Evolutionary conservation across 1,284 basidiomycete genomes (phyloP), one percentile per base, ranked within the genome.

Genomic region (Leucoagaricus sp.): DNA sequence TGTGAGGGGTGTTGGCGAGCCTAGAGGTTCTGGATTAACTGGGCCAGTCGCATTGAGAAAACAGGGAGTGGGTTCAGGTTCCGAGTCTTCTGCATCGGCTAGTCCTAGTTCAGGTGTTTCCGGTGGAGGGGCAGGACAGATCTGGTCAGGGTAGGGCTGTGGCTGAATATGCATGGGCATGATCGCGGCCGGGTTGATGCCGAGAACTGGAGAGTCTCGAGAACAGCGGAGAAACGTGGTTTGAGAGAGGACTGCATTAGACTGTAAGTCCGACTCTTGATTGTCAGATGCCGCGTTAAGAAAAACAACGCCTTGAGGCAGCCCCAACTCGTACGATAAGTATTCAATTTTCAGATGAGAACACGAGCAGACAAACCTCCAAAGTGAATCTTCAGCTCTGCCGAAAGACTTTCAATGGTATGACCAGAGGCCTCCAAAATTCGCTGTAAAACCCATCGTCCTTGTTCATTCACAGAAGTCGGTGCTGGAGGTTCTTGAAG

Each of bases 111-210:
- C 31, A 34, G 41, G 29, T 13, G 48, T 44, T 15, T 38, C 48
- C 2, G 29, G 23, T 13, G 42, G 55, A 15, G 25, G 17, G 25
- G 29, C 7, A 12, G 53, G 46, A 12, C 21, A 17, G 3, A 25
- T 6, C 31, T 13, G 34, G 17, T 33, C 40, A 28, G n/a, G 25
- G 13, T 31, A 19, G 13, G 34, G 38, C 15, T 42, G 54, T 15
- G n/a, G n/a, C n/a, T n/a, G n/a, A n/a, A n/a, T n/a, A n/a, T n/a
- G n/a, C n/a, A 38, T 23, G 29, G 68, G 61, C 60, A 78, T 72
- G 42, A 81, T 72, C 51, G 81, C 78, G 31, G 75, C 67, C 33
- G 83, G 83, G 61, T 84, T 76, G 53, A 85, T 70, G 31, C 76
- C 67, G 8, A 59, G 54, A 50, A 58, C 58, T 10, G 64, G 66